Conservation (phyloP, 805 yeast genomes). For the Peterozyma toletana region DNA sequence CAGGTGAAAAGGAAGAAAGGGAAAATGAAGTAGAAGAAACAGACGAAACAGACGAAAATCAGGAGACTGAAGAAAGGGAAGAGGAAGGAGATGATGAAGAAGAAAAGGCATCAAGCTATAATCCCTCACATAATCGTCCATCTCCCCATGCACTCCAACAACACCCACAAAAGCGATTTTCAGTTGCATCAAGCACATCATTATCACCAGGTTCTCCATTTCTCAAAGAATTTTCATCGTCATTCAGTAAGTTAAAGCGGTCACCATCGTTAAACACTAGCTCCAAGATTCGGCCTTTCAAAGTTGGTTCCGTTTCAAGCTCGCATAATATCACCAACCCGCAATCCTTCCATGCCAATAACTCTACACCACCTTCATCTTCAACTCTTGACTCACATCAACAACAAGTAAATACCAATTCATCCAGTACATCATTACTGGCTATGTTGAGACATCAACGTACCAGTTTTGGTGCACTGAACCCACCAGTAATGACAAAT, state of each 20-base stretch:
- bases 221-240: constrained; percentile 11
- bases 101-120: background rate
- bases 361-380: constrained; percentile 25
- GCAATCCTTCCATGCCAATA: constrained; percentile 1
- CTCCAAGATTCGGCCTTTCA: constrained; percentile 50
- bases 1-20: too few species aligned
- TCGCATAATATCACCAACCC: constrained; percentile 17
- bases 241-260: constrained; percentile 5
- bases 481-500: constrained; percentile 5
- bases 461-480: constrained; percentile 7
- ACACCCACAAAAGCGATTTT: constrained; percentile 7
- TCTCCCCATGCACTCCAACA: constrained; percentile 9
- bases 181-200: constrained; percentile 10
- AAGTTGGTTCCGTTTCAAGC: constrained; percentile 49
- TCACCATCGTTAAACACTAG: constrained; percentile 18
- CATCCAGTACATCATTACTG: constrained; percentile 46
- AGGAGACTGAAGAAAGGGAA: background rate
- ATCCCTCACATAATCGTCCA: constrained; percentile 1
- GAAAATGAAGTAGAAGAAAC: background rate
- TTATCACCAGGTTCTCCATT: constrained; percentile 12
- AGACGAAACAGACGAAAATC: background rate
- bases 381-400: background rate
- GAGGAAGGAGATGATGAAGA: background rate
- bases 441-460: constrained; percentile 38
- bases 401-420: constrained; percentile 30